phyloP scores from a whole-genome alignment of 768 basidiomycete genomes.

The Filobasidium floriforme region DNA sequence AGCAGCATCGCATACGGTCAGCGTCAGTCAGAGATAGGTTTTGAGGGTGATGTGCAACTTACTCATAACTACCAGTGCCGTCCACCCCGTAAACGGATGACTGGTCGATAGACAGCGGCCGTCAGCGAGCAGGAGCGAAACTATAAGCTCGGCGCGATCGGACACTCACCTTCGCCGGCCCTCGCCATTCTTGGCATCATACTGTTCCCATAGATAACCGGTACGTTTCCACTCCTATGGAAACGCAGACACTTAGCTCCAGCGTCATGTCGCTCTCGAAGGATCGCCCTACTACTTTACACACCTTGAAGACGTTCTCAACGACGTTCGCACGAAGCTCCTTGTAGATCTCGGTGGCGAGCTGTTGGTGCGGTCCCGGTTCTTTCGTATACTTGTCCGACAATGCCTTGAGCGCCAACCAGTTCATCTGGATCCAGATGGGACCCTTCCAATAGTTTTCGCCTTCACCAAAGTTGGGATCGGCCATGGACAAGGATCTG shows the following conservation, averaged over 20 bases:
- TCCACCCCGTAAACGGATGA: slow-evolving; percentile 97
- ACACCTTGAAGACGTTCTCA: slow-evolving; percentile 67
- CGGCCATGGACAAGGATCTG: slow-evolving; percentile 76
- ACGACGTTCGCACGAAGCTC: slow-evolving; percentile 75
- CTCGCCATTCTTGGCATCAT: slow-evolving; percentile 73
- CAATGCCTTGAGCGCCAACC: slow-evolving; percentile 70
- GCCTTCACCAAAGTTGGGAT: slow-evolving; percentile 80
- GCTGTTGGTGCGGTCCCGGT: slow-evolving; percentile 70
- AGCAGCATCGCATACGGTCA: slow-evolving; percentile 10
- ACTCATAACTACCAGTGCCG: slow-evolving; percentile 81
- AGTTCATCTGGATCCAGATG: slow-evolving; percentile 98
- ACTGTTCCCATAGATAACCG: slow-evolving; percentile 97
- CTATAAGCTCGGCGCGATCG: too few relatives aligned
- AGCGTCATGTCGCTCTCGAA: neutral
- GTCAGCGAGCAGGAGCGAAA: neutral
- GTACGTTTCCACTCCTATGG: slow-evolving; percentile 70
- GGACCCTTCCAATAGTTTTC: slow-evolving; percentile 98
- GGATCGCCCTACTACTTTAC: neutral
- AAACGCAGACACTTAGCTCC: neutral
- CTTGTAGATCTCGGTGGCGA: slow-evolving; percentile 68
- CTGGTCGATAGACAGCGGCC: slow-evolving; percentile 46
- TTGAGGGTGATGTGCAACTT: slow-evolving; percentile 45
- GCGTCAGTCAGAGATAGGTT: slow-evolving; percentile 19
- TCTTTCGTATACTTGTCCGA: slow-evolving; percentile 74
- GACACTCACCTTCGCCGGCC: slow-evolving; percentile 68